Evolutionary conservation across 441 rosid species (phyloP).

Genomic region (Rhodomyrtus psidioides): DNA sequence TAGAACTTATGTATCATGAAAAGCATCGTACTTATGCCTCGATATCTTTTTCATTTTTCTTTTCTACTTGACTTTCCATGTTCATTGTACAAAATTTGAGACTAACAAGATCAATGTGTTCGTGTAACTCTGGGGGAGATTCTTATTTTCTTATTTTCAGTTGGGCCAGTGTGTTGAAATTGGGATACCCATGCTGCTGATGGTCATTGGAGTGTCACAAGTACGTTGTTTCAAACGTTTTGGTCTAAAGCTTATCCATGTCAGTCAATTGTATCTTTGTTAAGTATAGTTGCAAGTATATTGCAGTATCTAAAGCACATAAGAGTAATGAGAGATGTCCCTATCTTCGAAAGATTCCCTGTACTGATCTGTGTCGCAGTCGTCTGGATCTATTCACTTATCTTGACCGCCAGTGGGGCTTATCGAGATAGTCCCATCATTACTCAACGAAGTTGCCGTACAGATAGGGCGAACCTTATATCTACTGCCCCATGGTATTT

Average conservation of each 20-base stretch:
- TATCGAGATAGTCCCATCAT: constrained; percentile 31
- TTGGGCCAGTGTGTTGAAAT: constrained; percentile 68
- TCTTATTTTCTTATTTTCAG: constrained; percentile 17
- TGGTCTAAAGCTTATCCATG: neutral
- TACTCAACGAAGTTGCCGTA: constrained; percentile 56
- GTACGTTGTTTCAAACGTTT: constrained; percentile 20
- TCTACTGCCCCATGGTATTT: constrained; percentile 70
- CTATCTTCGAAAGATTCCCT: constrained; percentile 60
- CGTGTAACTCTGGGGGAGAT: neutral
- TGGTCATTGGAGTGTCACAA: constrained; percentile 53
- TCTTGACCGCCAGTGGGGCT: constrained; percentile 65
- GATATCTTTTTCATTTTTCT: neutral
- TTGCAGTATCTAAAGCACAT: constrained; percentile 90
- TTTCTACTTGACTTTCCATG: neutral
- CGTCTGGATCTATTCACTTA: constrained; percentile 53
- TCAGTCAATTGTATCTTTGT: constrained; percentile 1
- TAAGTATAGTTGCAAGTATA: constrained; percentile 6
- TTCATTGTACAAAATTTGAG: neutral
- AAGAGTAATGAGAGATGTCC: constrained; percentile 47
- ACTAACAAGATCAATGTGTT: neutral
- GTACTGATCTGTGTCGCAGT: constrained; percentile 45
- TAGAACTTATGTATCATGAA: neutral
- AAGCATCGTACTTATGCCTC: neutral
- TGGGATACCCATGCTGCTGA: constrained; percentile 58
- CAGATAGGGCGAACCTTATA: constrained; percentile 62